Conservation (phyloP, 257 asterid genomes). For the Catharanthus roseus region DNA sequence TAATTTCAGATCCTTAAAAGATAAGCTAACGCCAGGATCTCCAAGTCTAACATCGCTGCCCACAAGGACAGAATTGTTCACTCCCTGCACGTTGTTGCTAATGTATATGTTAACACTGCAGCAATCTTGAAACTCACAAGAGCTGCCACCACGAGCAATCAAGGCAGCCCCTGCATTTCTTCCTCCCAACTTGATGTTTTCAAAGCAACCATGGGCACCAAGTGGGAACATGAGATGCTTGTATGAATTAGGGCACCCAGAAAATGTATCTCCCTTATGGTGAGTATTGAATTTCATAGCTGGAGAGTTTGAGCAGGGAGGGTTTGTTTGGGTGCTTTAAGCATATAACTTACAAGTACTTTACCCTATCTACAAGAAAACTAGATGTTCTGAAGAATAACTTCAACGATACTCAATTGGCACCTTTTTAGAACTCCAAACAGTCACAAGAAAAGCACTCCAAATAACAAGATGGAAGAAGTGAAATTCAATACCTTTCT, state of each 20-base stretch:
- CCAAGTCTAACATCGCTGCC: constrained; percentile 64
- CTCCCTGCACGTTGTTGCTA: constrained; percentile 66
- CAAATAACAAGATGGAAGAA: too few relatives aligned
- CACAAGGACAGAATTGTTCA: constrained; percentile 63
- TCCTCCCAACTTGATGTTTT: constrained; percentile 28
- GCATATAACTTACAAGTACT: constrained; percentile 13
- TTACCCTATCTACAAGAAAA: constrained; percentile 45
- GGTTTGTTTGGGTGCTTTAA: neutral
- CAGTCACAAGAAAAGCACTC: too few relatives aligned
- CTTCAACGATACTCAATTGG: constrained; percentile 47
- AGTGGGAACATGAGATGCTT: constrained; percentile 15
- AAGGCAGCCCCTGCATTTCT: constrained; percentile 20
- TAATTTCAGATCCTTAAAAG: constrained; percentile 44
- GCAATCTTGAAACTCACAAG: constrained; percentile 1
- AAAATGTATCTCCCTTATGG: neutral
- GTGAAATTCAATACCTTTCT: neutral
- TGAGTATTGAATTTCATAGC: neutral
- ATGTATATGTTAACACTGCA: constrained; percentile 40
- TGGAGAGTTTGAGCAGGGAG: neutral
- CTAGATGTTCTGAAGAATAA: constrained; percentile 56
- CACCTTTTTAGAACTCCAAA: constrained; percentile 4
- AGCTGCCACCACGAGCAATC: neutral
- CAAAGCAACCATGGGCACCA: constrained; percentile 13
- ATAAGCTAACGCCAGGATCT: constrained; percentile 56
- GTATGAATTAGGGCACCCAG: neutral